A percentile compares a stretch with the other conserved stretches of the same genome.
phyloP scores from a whole-genome alignment of 2,329 filamentous ascomycete species.

The Cladosporium sphaerospermum region DNA sequence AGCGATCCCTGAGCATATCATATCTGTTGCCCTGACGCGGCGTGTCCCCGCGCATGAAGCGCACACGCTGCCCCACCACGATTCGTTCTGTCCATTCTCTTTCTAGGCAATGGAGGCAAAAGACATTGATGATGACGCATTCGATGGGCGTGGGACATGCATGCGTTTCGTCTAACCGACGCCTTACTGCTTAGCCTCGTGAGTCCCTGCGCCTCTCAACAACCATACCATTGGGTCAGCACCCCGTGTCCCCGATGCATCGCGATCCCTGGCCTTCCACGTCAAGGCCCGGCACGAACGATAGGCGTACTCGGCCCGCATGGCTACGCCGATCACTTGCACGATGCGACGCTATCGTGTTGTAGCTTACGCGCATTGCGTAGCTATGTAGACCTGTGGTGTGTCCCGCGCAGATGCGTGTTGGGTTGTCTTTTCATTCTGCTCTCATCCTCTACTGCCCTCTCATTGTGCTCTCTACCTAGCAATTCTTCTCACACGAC shows the following conservation, averaged over 20 bases:
- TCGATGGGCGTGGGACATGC: slow-evolving; percentile 1
- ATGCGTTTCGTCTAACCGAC: background rate
- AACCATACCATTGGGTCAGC: background rate
- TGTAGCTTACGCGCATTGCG: background rate
- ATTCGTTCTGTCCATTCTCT: background rate
- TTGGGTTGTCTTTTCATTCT: background rate
- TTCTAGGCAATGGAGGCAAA: background rate
- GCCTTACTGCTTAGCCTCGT: too few relatives aligned
- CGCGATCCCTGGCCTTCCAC: background rate
- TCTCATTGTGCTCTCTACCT: background rate
- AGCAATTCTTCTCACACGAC: background rate
- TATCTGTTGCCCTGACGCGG: background rate
- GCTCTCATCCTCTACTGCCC: background rate
- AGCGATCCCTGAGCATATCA: background rate
- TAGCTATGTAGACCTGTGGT: background rate
- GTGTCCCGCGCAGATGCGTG: background rate
- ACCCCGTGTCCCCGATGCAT: background rate
- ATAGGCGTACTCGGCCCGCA: slow-evolving; percentile 7
- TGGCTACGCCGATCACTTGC: background rate
- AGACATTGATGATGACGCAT: too few relatives aligned
- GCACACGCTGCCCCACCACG: background rate
- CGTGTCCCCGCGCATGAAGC: background rate
- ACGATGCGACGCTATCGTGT: background rate
- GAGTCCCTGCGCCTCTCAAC: too few relatives aligned
- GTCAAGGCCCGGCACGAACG: slow-evolving; percentile 7